Conservation (phyloP, 805 yeast genomes). For the Metahyphopichia silvanorum region DNA sequence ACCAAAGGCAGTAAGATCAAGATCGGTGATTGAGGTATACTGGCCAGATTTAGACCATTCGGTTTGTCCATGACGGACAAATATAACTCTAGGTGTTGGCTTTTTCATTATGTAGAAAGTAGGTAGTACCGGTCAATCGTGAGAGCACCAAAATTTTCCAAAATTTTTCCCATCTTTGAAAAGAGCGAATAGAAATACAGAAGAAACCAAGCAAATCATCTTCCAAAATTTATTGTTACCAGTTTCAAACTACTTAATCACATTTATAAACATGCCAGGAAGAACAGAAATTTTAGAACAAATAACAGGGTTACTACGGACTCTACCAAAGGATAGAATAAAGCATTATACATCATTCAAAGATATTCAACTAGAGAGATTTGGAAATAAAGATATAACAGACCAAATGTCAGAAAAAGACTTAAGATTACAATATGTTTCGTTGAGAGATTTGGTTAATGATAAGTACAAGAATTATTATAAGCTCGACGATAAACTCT, state of each 20-base stretch:
- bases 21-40: conserved; percentile 82
- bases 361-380: conserved; percentile 51
- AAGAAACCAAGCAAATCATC: not conserved
- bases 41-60: conserved; percentile 96
- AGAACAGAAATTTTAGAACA: conserved; percentile 51
- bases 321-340: conserved; percentile 66
- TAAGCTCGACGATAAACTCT: conserved; percentile 60
- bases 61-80: conserved; percentile 86
- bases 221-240: not conserved
- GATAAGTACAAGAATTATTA: conserved; percentile 65
- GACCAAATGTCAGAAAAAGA: conserved; percentile 44
- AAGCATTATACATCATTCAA: conserved; percentile 70
- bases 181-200: not conserved
- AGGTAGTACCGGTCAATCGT: not conserved
- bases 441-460: conserved; percentile 54
- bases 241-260: not conserved
- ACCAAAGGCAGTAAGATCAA: conserved; percentile 76
- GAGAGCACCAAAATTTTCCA: not conserved
- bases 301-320: conserved; percentile 55
- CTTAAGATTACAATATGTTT: conserved; percentile 55
- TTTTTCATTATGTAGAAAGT: conserved; percentile 7
- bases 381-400: conserved; percentile 32
- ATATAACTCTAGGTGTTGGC: conserved; percentile 63
- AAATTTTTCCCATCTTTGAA: too few relatives aligned
- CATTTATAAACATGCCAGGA: conserved; percentile 21